A percentile compares a stretch with the other conserved stretches of the same genome.
Conservation (phyloP, 257 asterid genomes). For the Nicotiana knightiana region DNA sequence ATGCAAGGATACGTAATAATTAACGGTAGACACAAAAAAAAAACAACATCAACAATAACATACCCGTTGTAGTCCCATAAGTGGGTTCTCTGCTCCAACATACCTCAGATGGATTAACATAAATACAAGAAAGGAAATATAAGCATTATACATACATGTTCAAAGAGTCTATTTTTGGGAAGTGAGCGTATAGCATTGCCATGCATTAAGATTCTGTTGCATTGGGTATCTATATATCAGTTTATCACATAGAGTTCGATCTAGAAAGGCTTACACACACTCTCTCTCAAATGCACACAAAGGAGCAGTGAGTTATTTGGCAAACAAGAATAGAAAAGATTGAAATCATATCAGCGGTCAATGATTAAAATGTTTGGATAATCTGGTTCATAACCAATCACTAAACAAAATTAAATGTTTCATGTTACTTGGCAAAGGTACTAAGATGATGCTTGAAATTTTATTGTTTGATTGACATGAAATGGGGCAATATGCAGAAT, state of each 20-base stretch:
- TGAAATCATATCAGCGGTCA: neutral
- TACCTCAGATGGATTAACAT: slow-evolving; percentile 28
- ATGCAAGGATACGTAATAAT: neutral
- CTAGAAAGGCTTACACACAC: too few species aligned
- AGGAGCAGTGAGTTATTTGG: neutral
- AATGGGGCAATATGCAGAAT: too few species aligned
- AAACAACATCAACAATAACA: too few species aligned
- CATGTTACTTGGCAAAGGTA: neutral
- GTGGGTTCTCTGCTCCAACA: slow-evolving; percentile 53
- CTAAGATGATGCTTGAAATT: neutral
- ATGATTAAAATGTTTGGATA: neutral
- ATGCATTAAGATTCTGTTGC: too few species aligned
- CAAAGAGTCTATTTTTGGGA: too few species aligned
- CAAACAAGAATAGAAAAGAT: neutral
- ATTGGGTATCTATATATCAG: too few species aligned
- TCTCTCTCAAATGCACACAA: neutral
- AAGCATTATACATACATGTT: neutral
- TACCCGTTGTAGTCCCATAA: too few species aligned
- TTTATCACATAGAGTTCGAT: too few species aligned
- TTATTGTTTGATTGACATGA: neutral
- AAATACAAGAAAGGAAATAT: neutral
- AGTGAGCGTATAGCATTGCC: too few species aligned
- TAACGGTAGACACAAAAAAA: neutral
- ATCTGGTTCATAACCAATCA: neutral
- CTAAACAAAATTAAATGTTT: neutral